phyloP scores from a whole-genome alignment of 257 asterid genomes.

The Datura wrightii region DNA sequence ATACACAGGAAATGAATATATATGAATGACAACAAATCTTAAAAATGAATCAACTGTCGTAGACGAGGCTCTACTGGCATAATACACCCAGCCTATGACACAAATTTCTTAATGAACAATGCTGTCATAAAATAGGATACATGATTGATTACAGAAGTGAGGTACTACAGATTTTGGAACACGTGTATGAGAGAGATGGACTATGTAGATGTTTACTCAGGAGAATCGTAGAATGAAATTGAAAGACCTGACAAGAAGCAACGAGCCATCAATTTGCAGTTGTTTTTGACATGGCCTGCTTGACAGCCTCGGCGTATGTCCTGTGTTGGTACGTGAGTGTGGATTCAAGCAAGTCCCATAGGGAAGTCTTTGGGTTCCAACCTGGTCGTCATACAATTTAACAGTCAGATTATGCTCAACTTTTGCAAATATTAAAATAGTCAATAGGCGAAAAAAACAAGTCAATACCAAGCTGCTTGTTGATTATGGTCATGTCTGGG shows the following conservation, averaged over 20 bases:
- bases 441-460: not conserved
- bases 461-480: conserved; percentile 76
- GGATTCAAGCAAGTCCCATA: conserved; percentile 75
- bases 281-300: conserved; percentile 66
- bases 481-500: conserved; percentile 96
- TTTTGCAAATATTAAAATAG: not conserved
- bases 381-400: conserved; percentile 42
- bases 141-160: conserved; percentile 30
- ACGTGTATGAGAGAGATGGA: not conserved
- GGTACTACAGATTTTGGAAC: conserved; percentile 34
- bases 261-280: conserved; percentile 49
- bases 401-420: conserved; percentile 5
- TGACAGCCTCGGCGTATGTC: conserved; percentile 78
- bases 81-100: conserved; percentile 36
- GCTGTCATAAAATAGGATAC: conserved; percentile 26
- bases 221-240: conserved; percentile 32
- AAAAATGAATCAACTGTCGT: not conserved
- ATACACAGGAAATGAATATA: not conserved
- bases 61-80: conserved; percentile 14
- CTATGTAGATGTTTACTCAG: conserved; percentile 34
- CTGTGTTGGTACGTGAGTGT: conserved; percentile 77
- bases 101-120: conserved; percentile 25
- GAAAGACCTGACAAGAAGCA: conserved; percentile 31
- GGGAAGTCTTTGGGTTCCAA: conserved; percentile 74
- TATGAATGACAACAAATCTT: not conserved